Percentiles rank a stretch among this genome's conserved stretches.
Evolutionary conservation across 169 alveolate species (phyloP).

Genomic region (Plasmodium relictum): DNA sequence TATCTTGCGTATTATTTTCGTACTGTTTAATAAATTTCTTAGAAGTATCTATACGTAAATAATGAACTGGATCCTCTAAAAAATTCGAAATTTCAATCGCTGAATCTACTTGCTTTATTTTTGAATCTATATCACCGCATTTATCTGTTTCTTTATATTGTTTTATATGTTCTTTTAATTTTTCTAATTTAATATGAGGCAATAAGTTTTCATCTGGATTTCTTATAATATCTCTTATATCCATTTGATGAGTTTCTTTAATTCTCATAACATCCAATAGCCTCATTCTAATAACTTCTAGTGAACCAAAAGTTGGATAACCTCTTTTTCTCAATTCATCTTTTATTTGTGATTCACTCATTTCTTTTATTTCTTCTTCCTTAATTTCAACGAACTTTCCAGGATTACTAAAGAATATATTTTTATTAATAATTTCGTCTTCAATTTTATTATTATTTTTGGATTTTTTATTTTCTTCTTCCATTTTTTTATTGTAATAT

Average conservation of each 20-base stretch:
- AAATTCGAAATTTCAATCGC: slow-evolving; percentile 48
- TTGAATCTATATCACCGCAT: slow-evolving; percentile 58
- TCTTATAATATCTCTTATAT: slow-evolving; percentile 21
- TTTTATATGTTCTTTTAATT: slow-evolving; percentile 34
- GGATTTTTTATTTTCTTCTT: not conserved
- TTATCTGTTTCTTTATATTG: slow-evolving; percentile 36
- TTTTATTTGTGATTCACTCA: slow-evolving; percentile 37
- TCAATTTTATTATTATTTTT: not conserved
- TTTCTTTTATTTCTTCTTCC: slow-evolving; percentile 46
- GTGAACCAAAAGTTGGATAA: slow-evolving; percentile 62
- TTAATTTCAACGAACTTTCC: slow-evolving; percentile 28
- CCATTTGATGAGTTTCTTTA: slow-evolving; percentile 21
- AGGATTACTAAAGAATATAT: slow-evolving; percentile 4
- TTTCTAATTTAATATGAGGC: slow-evolving; percentile 30
- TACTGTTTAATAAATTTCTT: not conserved
- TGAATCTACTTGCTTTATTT: slow-evolving; percentile 57
- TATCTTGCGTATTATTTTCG: slow-evolving; percentile 14
- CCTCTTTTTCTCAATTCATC: slow-evolving; percentile 72
- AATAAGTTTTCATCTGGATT: slow-evolving; percentile 43
- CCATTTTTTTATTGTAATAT: slow-evolving; percentile 33
- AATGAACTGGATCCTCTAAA: slow-evolving; percentile 51
- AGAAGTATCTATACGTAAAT: slow-evolving; percentile 42
- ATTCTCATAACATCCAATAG: slow-evolving; percentile 39
- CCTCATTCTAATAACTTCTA: slow-evolving; percentile 46
- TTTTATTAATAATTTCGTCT: slow-evolving; percentile 9